These are phyloP conservation scores for Ogataea kodamae DNA, from an alignment of 805 yeast genomes.

Conservation along the genomic window DNA sequence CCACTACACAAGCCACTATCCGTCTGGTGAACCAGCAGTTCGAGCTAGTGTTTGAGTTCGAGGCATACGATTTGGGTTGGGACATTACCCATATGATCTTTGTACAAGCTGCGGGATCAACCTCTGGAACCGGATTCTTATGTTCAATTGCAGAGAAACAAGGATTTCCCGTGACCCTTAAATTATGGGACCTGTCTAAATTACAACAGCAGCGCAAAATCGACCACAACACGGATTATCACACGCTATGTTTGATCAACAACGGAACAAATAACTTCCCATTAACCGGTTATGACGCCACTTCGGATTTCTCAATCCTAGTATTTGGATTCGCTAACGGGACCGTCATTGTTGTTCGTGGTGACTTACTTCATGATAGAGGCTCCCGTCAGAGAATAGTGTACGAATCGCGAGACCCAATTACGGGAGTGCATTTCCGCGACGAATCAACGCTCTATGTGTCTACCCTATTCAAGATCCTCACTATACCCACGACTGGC, in stretches of 20 bases:
- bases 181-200: constrained; percentile 69
- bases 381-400: constrained; percentile 85
- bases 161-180: constrained; percentile 65
- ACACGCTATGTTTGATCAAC: constrained; percentile 56
- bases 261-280: constrained; percentile 81
- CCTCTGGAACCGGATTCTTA: constrained; percentile 37
- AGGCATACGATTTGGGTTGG: constrained; percentile 64
- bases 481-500: constrained; percentile 75
- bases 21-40: constrained; percentile 55
- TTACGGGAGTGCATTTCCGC: constrained; percentile 69
- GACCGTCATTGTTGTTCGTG: constrained; percentile 72
- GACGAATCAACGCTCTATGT: constrained; percentile 58
- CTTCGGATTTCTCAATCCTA: constrained; percentile 55
- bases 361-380: constrained; percentile 82
- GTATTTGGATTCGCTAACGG: constrained; percentile 87
- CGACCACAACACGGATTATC: constrained; percentile 41
- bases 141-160: constrained; percentile 72
- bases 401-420: constrained; percentile 71
- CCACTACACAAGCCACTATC: constrained; percentile 50
- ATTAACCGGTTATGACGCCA: constrained; percentile 58
- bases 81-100: constrained; percentile 55
- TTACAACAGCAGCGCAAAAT: constrained; percentile 33
- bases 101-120: constrained; percentile 28
- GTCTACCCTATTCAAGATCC: constrained; percentile 67
- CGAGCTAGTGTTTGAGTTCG: constrained; percentile 46